A percentile compares a stretch with the other conserved stretches of the same genome.
Evolutionary conservation across 768 basidiomycete genomes (phyloP).

Genomic region (Galerina sulciceps): DNA sequence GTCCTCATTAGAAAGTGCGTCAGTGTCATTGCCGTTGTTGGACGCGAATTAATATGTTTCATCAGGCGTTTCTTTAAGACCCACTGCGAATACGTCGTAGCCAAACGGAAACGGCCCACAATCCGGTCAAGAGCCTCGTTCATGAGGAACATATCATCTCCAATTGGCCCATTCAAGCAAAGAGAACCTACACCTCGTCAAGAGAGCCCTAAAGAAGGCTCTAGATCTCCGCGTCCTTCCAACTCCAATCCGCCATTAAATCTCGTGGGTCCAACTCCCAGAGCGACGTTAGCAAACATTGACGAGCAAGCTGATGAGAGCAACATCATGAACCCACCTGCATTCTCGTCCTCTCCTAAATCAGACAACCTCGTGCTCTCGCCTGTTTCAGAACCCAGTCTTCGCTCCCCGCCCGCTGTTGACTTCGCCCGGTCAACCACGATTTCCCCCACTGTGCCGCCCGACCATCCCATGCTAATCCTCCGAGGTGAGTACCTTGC

Average conservation of each 20-base stretch:
- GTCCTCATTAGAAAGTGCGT: slow-evolving; percentile 63
- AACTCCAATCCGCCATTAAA: neutral
- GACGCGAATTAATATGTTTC: neutral
- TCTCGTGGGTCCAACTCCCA: neutral
- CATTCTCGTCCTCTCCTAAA: slow-evolving; percentile 25
- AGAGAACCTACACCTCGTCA: slow-evolving; percentile 17
- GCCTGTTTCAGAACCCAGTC: neutral
- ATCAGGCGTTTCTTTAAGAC: slow-evolving; percentile 47
- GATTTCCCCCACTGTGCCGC: slow-evolving; percentile 14
- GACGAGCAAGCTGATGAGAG: neutral
- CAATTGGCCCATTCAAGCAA: slow-evolving; percentile 26
- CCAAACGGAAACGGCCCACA: slow-evolving; percentile 19
- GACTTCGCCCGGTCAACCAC: slow-evolving; percentile 24
- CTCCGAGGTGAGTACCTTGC: no score
- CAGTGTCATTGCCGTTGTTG: neutral
- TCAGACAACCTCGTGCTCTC: slow-evolving; percentile 14
- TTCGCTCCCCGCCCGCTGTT: slow-evolving; percentile 9
- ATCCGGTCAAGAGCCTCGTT: slow-evolving; percentile 30
- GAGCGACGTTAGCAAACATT: neutral
- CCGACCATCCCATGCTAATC: slow-evolving; percentile 22
- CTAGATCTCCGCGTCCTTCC: neutral
- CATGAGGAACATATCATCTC: slow-evolving; percentile 37
- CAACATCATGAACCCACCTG: neutral
- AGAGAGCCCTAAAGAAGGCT: neutral
- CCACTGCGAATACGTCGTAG: slow-evolving; percentile 43